A percentile compares a stretch with the other conserved stretches of the same genome.
Conservation (phyloP, 2,329 filamentous ascomycete species). For the Fusarium camptoceras region DNA sequence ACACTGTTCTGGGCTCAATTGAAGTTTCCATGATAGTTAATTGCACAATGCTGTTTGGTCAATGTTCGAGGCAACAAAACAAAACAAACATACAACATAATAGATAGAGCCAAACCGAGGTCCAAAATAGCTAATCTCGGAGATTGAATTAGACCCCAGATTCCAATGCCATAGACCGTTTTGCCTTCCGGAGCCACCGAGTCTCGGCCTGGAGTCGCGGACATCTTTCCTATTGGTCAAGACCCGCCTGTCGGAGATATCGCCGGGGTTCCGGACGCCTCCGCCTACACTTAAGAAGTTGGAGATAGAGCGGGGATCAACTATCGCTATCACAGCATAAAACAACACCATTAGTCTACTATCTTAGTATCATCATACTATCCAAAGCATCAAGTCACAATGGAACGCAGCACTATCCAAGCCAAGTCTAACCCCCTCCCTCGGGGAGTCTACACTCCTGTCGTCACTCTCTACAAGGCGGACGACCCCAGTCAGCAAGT, state of each 20-base stretch:
- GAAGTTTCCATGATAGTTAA: constrained; percentile 21
- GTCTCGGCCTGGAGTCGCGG: neutral
- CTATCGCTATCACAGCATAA: neutral
- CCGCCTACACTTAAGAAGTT: neutral
- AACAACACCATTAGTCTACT: neutral
- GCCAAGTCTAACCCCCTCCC: constrained; percentile 55
- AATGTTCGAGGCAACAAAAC: neutral
- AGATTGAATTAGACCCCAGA: neutral
- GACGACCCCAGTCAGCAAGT: constrained; percentile 54
- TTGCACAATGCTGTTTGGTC: neutral
- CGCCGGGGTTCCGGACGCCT: neutral
- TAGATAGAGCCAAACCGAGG: neutral
- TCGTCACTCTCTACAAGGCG: constrained; percentile 59
- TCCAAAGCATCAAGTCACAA: constrained; percentile 11
- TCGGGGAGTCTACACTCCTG: constrained; percentile 59
- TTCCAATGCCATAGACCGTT: neutral
- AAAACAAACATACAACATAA: neutral
- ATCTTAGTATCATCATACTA: neutral
- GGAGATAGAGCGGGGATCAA: constrained; percentile 13
- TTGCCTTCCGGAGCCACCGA: neutral
- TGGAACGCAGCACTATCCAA: constrained; percentile 49
- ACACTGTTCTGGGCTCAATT: constrained; percentile 14
- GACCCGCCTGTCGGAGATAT: neutral
- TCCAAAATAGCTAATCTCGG: constrained; percentile 22
- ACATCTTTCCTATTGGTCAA: constrained; percentile 17